Base-by-base conservation (phyloP, 2,329 filamentous ascomycete species). In the Fusarium duplospermum region DNA sequence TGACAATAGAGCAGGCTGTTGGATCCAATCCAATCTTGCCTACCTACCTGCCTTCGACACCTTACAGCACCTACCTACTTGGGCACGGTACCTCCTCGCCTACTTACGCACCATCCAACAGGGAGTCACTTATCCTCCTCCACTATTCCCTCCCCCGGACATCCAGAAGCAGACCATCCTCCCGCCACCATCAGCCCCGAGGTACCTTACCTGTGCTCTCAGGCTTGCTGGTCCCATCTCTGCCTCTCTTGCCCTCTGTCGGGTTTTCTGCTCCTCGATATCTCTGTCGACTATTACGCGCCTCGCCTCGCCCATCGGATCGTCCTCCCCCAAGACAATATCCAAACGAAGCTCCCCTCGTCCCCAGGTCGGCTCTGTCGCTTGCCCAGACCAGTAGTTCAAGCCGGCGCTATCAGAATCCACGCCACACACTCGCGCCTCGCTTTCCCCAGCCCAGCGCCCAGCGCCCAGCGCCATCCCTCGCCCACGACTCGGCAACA, bases 371-470 rank as follows among this genome's bases (percentile, higher is more conserved):
- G 64, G 62, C 66, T 59, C 66, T 67, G 38, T 61, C 47, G 36
- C 50, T 59, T 64, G 52, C 70, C 75, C 62, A 76, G 64, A 70
- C 57, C 69, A 77, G 69, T 65, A 66, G 65, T 69, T 64, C 69
- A 62, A 61, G 47, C 68, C 72, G 69, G 62, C 71, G 62, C 72
- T 75, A 76, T 77, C 72, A 70, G 70, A 52, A 64, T 74, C 74
- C 74, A 77, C 76, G 72, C 76, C 76, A 77, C 76, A 65, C 40
- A 58, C 70, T 69, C 72, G 69, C 75, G 70, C 76, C 70, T 76
- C 72, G 67, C 64, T 67, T 69, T 76, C 69, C 47, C 47, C 47
- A 52, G 27, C 47, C 47, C 47, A 52, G 47, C 47, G 18, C 47
- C 47, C 47, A 52, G 47, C 47, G 18, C 64, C 62, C 42, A 69